Base-by-base conservation (phyloP, 331 rosid genomes). In the Pyrus hybrid region DNA sequence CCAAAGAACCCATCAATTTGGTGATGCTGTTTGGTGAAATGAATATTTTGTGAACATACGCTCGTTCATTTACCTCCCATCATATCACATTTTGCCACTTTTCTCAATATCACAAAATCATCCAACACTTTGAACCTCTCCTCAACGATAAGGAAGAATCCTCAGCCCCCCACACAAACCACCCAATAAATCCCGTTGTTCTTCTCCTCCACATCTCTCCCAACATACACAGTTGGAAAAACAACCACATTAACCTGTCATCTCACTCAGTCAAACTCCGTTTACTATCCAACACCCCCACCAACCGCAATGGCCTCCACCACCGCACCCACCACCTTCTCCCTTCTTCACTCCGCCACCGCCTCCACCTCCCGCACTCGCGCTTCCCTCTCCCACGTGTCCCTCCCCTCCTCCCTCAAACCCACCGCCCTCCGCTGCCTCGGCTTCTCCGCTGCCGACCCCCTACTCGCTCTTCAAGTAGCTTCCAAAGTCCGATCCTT, bases 61-160 rank as follows among this genome's bases (percentile, higher is more conserved):
- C 45, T 35, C 3, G 8, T 35, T 10, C 29, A 62, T 14, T 13
- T 7, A 3, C 13, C 56, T 6, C 8, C 56, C 56, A 49, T 49
- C 56, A 21, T 13, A 35, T 6, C 70, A 29, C 45, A 30, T 8
- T 11, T 30, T 2, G 23, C 43, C 45, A 64, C 45, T 32, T 30
- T 12, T 66, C 3, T 35, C 51, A 54, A 8, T 82, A 82, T 80
- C 85, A 74, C 67, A 63, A 79, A 79, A 61, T 73, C 41, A 84
- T 81, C 84, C 84, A 75, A 80, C 79, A 86, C 74, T 86, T 76
- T 32, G 81, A 84, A 80, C 98, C 98, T 91, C 95, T 76, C 88
- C 87, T 80, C 88, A 74, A 70, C 81, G 98, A 93, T 93, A 93
- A 93, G 97, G 97, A 82, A 78, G 79, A 79, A 79, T 84, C 86